Base-by-base conservation (phyloP, 2,329 filamentous ascomycete species). In the Xylariaceae sp. region DNA sequence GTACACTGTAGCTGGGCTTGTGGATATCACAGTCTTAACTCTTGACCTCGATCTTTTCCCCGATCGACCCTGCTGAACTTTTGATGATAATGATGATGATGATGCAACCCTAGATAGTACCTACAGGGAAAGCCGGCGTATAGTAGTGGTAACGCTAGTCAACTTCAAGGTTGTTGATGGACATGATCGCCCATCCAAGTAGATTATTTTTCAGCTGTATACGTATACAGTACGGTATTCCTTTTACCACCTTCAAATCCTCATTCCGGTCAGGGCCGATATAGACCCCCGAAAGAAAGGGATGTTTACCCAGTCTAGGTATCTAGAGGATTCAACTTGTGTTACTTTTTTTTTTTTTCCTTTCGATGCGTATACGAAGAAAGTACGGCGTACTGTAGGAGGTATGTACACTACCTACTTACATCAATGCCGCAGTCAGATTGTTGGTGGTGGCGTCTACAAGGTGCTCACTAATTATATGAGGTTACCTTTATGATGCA, bases 391-490 rank as follows among this genome's bases (percentile, higher is more conserved):
- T n/a, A 39, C 36, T 9, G 36, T 19, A 39, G 6, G 33, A 3
- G n/a, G 14, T 9, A 26, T 8, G 6, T 28, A 29, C 40, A 43
- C 26, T 43, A 43, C 14, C 14, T 43, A 43, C 14, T 21, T 52
- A 45, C 31, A 46, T 33, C 28, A 52, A 46, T 40, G 53, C 46
- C 26, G 37, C 47, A 28, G 21, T n/a, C 31, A 49, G 33, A 28
- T 41, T 26, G 11, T 28, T 16, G 28, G 43, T 28, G 31, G 33
- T 44, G 29, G 36, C 31, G 28, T 43, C 12, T 6, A 36, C 48
- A 55, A 45, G 36, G 45, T 43, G 43, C 40, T 53, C 24, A 53
- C 53, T 56, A 48, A 26, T 48, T 23, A 44, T 53, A 40, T 44
- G 43, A 50, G 48, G 33, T 51, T 54, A 29, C 54, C 45, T 39